Evolutionary conservation across 257 asterid genomes (phyloP), one percentile per base, ranked within the genome.

Genomic region (Linderniella brevidens): DNA sequence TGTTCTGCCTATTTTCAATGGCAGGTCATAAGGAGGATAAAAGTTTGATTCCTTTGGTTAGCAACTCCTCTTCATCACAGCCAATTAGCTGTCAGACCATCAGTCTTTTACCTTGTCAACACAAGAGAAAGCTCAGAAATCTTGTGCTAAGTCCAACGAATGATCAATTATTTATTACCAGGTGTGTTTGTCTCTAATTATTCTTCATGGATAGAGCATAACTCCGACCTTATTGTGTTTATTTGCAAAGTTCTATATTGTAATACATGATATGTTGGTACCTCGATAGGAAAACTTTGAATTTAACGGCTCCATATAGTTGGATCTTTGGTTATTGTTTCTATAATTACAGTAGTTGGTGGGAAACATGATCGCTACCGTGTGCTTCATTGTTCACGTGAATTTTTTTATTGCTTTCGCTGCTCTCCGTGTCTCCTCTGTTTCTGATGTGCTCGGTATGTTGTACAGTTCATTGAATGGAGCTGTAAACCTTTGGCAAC

Each of bases 401-500:
- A 17, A 11, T 8, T 8, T 42, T 6, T 42, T 42, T 13, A 37
- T 37, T 19, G 17, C 25, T 52, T 17, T 42, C 12, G 44, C 13
- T 44, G 18, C 13, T 39, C 37, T 38, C 45, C 8, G 40, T 11
- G 11, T 37, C 11, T 8, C 40, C 3, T 40, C 3, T 40, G 45
- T 9, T 40, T 40, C 8, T 40, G 13, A 8, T 5, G 11, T 8
- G 8, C 14, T 41, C 15, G 13, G 11, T 41, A 49, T 60, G 11
- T 56, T 66, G 42, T 67, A 66, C 96, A 88, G 98, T 68, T 86
- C 98, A 3, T 63, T 88, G 80, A 94, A 88, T 64, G 98, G 96
- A 64, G 47, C 68, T 35, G 77, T 84, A 67, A 88, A 88, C 67
- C 62, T 88, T 64, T 88, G 98, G 98, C 72, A 84, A 64, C 54